Base-by-base conservation (phyloP, 2,329 filamentous ascomycete species). In the Hymenoscyphus fructigenus region DNA sequence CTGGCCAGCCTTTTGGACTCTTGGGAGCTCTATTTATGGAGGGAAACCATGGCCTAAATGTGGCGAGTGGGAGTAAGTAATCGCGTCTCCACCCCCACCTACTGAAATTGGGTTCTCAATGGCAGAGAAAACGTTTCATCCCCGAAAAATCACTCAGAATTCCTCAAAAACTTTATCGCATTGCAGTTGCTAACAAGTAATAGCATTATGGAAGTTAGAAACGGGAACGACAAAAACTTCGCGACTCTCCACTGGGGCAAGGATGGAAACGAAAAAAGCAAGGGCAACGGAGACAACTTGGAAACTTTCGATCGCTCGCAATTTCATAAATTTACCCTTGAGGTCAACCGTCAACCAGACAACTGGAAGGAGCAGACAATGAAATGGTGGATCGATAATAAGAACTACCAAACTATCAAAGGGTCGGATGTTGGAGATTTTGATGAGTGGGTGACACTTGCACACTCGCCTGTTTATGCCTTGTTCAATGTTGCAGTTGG, bases 1-100 rank as follows among this genome's bases (percentile, higher is more conserved):
- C 63, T 67, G 47, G 65, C 65, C 65, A 6, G 65, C 65, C 12
- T 65, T 67, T 50, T 67, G 65, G 65, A 36, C 63, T 32, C 41
- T 67, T 14, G 65, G 65, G 28, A 59, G 28, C 23, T 28, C 32
- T 10, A 36, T 66, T 12, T 36, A 38, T 26, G 56, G 20, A 12
- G 64, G 64, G 7, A 59, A 53, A 6, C 14, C 28, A 20, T 66
- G 65, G 62, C 65, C 65, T 26, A 20, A 14, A 15, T 66, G 62
- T 55, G 65, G 65, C 28, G 65, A 66, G 38, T 55, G 29, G 65
- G 57, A 23, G 28, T 28, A 15, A 55, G 44, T 26, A 36, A 50
- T 5, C 50, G 15, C 29, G 23, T 41, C 28, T 59, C 59, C 17
- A 61, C 58, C 17, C 26, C 58, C 34, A 58, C 64, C 61, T 57